phyloP scores from a whole-genome alignment of 2,329 filamentous ascomycete genomes.

The Xylariaceae sp. region DNA sequence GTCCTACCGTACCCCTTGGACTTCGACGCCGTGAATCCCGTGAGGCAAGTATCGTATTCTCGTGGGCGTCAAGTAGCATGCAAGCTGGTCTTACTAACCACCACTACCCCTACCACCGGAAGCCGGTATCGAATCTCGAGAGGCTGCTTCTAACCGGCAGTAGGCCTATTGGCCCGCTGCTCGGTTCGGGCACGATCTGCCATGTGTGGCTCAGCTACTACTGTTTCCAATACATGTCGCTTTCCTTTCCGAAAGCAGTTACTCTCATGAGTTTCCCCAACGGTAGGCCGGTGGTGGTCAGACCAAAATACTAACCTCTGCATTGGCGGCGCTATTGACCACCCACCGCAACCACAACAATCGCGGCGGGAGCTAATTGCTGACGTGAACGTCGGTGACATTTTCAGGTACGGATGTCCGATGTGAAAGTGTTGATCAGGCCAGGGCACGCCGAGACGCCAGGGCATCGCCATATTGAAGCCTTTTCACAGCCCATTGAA shows the following conservation, averaged over 20 bases:
- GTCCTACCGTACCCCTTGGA: not conserved
- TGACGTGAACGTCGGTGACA: not conserved
- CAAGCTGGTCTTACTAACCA: not conserved
- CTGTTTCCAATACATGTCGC: constrained; percentile 2
- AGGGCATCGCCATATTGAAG: too few species aligned
- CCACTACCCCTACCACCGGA: not conserved
- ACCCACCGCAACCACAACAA: not conserved
- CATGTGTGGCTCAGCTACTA: not conserved
- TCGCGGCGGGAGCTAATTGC: not conserved
- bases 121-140: constrained; percentile 1
- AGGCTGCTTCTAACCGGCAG: not conserved
- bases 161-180: not conserved
- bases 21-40: not conserved
- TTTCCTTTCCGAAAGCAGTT: not conserved
- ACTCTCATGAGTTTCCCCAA: constrained; percentile 14
- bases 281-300: constrained; percentile 20
- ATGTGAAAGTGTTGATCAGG: too few species aligned
- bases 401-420: not conserved
- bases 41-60: constrained; percentile 6
- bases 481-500: too few species aligned
- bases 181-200: not conserved
- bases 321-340: not conserved
- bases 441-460: too few species aligned
- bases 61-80: constrained; percentile 2
- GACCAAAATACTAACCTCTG: not conserved